A percentile compares a stretch with the other conserved stretches of the same genome.
Conservation (phyloP, 1,139 yeast genomes). For the Suhomyces chickasaworum region DNA sequence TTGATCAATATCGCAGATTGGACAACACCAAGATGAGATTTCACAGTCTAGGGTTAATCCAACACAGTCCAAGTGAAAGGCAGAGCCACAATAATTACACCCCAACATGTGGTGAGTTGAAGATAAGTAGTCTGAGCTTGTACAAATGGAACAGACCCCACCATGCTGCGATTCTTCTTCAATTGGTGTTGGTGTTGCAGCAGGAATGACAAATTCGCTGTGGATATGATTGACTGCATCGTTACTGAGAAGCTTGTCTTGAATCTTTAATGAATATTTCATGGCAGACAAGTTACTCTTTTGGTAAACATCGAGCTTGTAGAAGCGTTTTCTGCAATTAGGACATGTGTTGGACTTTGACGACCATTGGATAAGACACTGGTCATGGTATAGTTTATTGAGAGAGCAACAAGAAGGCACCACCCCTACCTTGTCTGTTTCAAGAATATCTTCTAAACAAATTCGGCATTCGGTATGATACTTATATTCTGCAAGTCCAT, state of each 20-base stretch:
- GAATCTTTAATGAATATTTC: conserved; percentile 22
- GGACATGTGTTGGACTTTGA: conserved; percentile 54
- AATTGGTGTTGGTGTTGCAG: conserved; percentile 8
- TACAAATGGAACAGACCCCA: conserved; percentile 39
- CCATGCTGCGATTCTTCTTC: conserved; percentile 9
- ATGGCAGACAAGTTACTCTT: conserved; percentile 8
- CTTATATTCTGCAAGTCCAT: not conserved
- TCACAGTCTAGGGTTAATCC: conserved; percentile 23
- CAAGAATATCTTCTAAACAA: conserved; percentile 44
- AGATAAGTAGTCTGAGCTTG: conserved; percentile 35
- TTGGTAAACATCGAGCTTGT: conserved; percentile 28
- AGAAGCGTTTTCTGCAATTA: conserved; percentile 46
- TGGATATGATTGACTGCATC: conserved; percentile 47
- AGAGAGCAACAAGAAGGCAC: conserved; percentile 42
- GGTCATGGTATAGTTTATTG: conserved; percentile 40
- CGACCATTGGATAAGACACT: conserved; percentile 52
- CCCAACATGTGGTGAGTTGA: conserved; percentile 25
- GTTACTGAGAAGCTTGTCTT: conserved; percentile 36
- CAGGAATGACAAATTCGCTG: conserved; percentile 35
- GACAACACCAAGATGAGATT: conserved; percentile 40
- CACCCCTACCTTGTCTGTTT: conserved; percentile 32
- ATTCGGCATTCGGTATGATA: conserved; percentile 48
- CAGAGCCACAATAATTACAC: conserved; percentile 39
- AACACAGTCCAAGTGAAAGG: conserved; percentile 41
- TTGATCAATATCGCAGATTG: conserved; percentile 45